Percentiles rank a stretch among this genome's conserved stretches.
These are phyloP conservation scores for Tylopilus rubrobrunneus DNA, from an alignment of 768 basidiomycete species.

Conservation along the genomic window DNA sequence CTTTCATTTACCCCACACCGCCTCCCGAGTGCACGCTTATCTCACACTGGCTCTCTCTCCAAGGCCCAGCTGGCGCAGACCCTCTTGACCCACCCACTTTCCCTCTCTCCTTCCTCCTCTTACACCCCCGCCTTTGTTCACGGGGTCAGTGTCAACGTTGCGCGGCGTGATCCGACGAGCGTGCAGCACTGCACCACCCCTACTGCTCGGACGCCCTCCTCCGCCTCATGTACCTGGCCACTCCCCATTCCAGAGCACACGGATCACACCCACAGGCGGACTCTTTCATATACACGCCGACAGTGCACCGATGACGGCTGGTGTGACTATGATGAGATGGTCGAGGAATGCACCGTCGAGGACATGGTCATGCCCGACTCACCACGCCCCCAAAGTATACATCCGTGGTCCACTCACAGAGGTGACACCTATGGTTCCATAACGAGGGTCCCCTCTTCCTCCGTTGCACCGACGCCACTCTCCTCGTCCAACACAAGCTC, in stretches of 20 bases:
- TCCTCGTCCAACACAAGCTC: constrained; percentile 11
- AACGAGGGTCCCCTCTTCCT: constrained; percentile 22
- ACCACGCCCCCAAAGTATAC: constrained; percentile 20
- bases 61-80: constrained; percentile 47
- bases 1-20: constrained; percentile 14
- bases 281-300: constrained; percentile 21
- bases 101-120: constrained; percentile 17
- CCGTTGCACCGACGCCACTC: constrained; percentile 13
- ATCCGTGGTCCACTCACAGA: constrained; percentile 24
- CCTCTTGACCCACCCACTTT: constrained; percentile 33
- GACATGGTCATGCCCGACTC: constrained; percentile 39
- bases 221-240: constrained; percentile 30
- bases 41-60: constrained; percentile 2
- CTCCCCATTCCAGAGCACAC: constrained; percentile 20
- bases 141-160: constrained; percentile 18
- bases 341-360: constrained; percentile 44
- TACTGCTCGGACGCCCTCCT: constrained; percentile 34
- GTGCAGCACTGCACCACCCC: constrained; percentile 41
- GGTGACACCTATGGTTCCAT: constrained; percentile 11
- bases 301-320: constrained; percentile 26
- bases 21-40: constrained; percentile 12
- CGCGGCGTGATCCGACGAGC: constrained; percentile 29
- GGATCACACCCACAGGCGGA: constrained; percentile 27
- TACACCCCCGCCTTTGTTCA: constrained; percentile 19
- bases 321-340: constrained; percentile 38